Percentiles rank a stretch among this genome's conserved stretches.
phyloP scores from a whole-genome alignment of 2,329 filamentous ascomycete species.

The Clonostachys rosea region DNA sequence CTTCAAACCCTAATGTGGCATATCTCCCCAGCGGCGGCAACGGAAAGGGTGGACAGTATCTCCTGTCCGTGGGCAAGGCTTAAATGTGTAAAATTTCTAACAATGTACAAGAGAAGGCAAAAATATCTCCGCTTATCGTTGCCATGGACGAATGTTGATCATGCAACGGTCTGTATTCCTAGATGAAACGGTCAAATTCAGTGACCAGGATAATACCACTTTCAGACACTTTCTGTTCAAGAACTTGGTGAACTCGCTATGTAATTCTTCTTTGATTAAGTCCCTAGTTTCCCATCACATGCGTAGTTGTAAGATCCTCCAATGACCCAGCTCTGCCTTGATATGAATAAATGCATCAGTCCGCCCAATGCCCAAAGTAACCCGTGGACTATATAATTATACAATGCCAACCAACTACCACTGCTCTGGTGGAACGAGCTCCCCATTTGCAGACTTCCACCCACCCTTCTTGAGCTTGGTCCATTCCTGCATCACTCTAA shows the following conservation, averaged over 20 bases:
- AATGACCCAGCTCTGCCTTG: no score
- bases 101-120: conserved; percentile 9
- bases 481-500: conserved; percentile 69
- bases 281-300: no score
- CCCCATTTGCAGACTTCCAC: conserved; percentile 56
- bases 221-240: no score
- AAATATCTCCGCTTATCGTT: conserved; percentile 24
- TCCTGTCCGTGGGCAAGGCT: conserved; percentile 46
- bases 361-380: no score
- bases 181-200: conserved; percentile 6
- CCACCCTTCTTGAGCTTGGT: conserved; percentile 59
- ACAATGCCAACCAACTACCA: not conserved
- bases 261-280: no score
- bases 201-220: no score
- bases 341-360: no score
- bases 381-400: no score
- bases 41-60: conserved; percentile 52
- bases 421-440: conserved; percentile 31
- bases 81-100: conserved; percentile 14
- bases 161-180: conserved; percentile 26
- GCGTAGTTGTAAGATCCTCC: no score
- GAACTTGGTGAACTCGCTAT: no score
- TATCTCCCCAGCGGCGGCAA: conserved; percentile 76
- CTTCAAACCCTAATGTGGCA: conserved; percentile 89
- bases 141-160: conserved; percentile 11